Base-by-base conservation (phyloP, 768 basidiomycete genomes). In the Gymnopilus junonius region DNA sequence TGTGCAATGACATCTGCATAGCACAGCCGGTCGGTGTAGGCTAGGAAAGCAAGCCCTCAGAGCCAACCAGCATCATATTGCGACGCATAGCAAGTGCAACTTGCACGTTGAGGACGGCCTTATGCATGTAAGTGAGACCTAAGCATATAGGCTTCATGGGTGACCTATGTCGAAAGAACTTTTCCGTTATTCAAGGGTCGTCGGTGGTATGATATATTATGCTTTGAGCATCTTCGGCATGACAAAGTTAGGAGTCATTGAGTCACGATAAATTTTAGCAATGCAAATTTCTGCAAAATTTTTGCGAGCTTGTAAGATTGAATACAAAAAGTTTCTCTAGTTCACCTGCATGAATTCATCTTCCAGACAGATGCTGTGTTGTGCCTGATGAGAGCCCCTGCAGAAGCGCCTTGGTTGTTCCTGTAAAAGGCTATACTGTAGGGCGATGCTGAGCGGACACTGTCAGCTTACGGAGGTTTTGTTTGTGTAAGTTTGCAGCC, bases 401-500 rank as follows among this genome's bases (percentile, higher is more conserved):
- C 15, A 20, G 58, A 55, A 32, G 59, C 50, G 62, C 29, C 17
- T 27, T 45, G 23, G 39, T 35, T 45, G 34, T 58, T 45, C 48
- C 37, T 20, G 58, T 42, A 55, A 43, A 37, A 65, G 66, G 66
- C 65, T 54, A 61, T 65, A 65, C 65, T 43, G 63, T 25, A 45
- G 46, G 66, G 67, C 67, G 62, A 56, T 70, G 66, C 65, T 21
- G 50, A 61, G 23, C 48, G 51, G 42, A 42, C n/a, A 39, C 42
- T n/a, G n/a, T n/a, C n/a, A n/a, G 42, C 51, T 58, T 48, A 50
- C 39, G 55, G 58, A 54, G 42, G 51, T 20, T 37, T 63, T 73
- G 65, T 76, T 76, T 78, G 75, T 61, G 23, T 51, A 5, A 75
- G 71, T 70, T 77, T 77, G 74, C 37, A 32, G 55, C 65, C 45